These are phyloP conservation scores for Phoma sp. DNA, from an alignment of 2,329 filamentous ascomycete genomes.

Conservation along the genomic window DNA sequence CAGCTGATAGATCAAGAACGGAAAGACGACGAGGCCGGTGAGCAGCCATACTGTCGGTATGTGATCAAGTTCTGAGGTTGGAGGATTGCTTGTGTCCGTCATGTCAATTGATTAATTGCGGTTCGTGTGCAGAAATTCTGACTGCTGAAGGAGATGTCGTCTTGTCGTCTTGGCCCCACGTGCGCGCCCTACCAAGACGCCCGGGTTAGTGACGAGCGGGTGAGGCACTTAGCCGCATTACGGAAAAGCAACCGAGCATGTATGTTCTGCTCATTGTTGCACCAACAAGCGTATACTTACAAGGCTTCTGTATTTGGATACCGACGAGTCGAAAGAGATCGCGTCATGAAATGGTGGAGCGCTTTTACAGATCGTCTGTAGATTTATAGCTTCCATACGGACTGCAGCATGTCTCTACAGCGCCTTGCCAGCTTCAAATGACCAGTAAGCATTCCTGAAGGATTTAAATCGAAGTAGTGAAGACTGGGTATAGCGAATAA, in stretches of 20 bases:
- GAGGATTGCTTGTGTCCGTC: slow-evolving; percentile 10
- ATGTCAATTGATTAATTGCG: slow-evolving; percentile 12
- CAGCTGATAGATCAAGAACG: slow-evolving; percentile 26
- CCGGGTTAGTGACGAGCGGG: slow-evolving; percentile 4
- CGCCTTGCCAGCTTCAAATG: too few species aligned
- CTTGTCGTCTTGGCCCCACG: slow-evolving; percentile 16
- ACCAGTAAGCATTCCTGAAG: too few species aligned
- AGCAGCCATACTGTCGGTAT: slow-evolving; percentile 29
- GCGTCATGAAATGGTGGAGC: too few species aligned
- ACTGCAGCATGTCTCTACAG: too few species aligned
- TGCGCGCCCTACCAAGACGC: slow-evolving; percentile 15
- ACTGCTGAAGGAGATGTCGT: not conserved
- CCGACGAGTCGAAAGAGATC: too few species aligned
- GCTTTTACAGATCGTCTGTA: too few species aligned
- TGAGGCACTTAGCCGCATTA: slow-evolving; percentile 6
- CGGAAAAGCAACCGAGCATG: not conserved
- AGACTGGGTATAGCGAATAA: too few species aligned
- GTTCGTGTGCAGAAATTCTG: slow-evolving; percentile 6
- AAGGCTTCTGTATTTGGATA: too few species aligned
- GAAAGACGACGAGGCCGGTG: slow-evolving; percentile 28
- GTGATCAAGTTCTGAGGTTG: slow-evolving; percentile 25
- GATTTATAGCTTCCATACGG: too few species aligned
- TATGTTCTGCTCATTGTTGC: not conserved
- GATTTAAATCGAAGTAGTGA: too few species aligned
- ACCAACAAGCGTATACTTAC: not conserved